phyloP scores from a whole-genome alignment of 805 yeast genomes.

The Barnettozyma botsteinii region DNA sequence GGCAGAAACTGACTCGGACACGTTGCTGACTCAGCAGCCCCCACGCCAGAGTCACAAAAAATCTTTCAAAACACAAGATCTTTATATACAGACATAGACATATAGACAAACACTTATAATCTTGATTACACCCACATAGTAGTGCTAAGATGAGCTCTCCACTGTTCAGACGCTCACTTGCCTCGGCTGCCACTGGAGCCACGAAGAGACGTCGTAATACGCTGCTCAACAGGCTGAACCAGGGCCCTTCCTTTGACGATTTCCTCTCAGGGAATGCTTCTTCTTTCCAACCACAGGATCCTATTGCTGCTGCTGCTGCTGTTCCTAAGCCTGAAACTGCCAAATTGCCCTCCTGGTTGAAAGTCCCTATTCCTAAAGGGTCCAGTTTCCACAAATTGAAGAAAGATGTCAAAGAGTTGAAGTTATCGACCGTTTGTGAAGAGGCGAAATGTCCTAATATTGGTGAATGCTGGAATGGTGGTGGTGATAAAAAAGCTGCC shows the following conservation, averaged over 20 bases:
- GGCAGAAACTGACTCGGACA: too few relatives aligned
- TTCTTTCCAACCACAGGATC: constrained; percentile 51
- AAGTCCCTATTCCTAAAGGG: constrained; percentile 97
- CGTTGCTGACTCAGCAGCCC: too few relatives aligned
- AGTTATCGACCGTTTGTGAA: constrained; percentile 93
- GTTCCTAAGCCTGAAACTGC: constrained; percentile 15
- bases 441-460: constrained; percentile 99
- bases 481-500: constrained; percentile 86
- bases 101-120: background rate
- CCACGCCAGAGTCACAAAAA: too few relatives aligned
- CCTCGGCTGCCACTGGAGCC: constrained; percentile 1
- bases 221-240: constrained; percentile 36
- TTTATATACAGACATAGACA: too few relatives aligned
- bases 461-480: constrained; percentile 93
- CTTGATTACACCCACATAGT: background rate
- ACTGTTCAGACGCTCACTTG: constrained; percentile 5
- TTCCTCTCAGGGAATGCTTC: constrained; percentile 80
- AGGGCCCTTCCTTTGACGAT: constrained; percentile 93
- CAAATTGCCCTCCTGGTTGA: constrained; percentile 86
- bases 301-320: constrained; percentile 64
- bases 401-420: constrained; percentile 80
- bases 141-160: too few relatives aligned
- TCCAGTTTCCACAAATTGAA: constrained; percentile 73
- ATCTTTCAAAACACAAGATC: too few relatives aligned
- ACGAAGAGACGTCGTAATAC: constrained; percentile 9